Conservation (phyloP, 495 filamentous ascomycete genomes). For the Trichoderma gamsii region DNA sequence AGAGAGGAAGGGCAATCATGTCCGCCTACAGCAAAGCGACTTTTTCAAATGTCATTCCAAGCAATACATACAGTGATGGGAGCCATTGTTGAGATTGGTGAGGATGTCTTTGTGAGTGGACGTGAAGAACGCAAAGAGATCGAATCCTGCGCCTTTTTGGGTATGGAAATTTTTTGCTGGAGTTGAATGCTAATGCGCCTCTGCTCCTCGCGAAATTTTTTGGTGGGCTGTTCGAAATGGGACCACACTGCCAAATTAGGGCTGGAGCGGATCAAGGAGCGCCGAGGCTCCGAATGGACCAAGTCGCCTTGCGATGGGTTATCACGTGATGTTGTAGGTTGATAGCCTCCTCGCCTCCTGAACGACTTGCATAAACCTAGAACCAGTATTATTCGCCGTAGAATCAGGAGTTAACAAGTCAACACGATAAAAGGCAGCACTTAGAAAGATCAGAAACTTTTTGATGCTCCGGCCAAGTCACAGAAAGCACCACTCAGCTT, state of each 20-base stretch:
- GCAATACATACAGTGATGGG: slow-evolving; percentile 65
- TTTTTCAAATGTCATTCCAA: slow-evolving; percentile 34
- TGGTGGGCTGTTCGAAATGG: slow-evolving; percentile 1
- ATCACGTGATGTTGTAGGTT: background rate
- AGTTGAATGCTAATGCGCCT: background rate
- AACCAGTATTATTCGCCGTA: no score
- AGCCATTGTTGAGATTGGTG: slow-evolving; percentile 46
- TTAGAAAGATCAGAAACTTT: no score
- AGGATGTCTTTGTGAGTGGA: slow-evolving; percentile 24
- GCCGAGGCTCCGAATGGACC: slow-evolving; percentile 2
- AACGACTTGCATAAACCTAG: no score
- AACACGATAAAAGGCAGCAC: background rate
- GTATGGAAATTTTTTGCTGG: background rate
- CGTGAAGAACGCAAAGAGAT: slow-evolving; percentile 60
- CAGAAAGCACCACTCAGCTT: no score
- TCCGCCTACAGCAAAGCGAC: slow-evolving; percentile 85
- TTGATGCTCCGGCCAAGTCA: no score
- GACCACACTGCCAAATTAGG: background rate
- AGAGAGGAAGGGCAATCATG: slow-evolving; percentile 26
- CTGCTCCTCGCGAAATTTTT: background rate
- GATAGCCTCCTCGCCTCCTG: no score
- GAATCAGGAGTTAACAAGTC: no score
- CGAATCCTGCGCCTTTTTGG: slow-evolving; percentile 40
- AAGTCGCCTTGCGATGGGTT: no score
- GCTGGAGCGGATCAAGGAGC: background rate